phyloP scores from a whole-genome alignment of 2,329 filamentous ascomycete species.

The Botrytis squamosa region DNA sequence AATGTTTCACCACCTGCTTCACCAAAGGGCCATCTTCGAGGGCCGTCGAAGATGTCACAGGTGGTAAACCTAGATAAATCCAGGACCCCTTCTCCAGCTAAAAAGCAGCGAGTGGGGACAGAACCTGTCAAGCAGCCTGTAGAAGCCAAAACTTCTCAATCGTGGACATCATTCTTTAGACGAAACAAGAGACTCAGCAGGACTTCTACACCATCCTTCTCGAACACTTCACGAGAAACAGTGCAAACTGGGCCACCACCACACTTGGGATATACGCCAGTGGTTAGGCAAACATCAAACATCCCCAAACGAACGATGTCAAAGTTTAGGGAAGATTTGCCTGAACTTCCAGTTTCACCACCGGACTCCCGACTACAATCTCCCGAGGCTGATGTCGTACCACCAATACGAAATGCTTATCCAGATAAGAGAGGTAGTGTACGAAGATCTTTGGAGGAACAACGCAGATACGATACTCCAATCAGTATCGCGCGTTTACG shows the following conservation, averaged over 20 bases:
- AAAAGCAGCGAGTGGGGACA: constrained; percentile 16
- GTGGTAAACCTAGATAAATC: constrained; percentile 45
- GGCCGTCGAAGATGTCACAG: constrained; percentile 51
- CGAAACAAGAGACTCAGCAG: constrained; percentile 51
- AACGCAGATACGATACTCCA: constrained; percentile 49
- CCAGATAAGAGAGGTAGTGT: constrained; percentile 29
- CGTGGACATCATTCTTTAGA: constrained; percentile 75
- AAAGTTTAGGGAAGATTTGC: constrained; percentile 88
- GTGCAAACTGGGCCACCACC: constrained; percentile 51
- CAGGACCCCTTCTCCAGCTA: constrained; percentile 47
- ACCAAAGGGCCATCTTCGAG: constrained; percentile 44
- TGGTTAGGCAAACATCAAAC: constrained; percentile 37
- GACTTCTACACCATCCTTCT: constrained; percentile 67
- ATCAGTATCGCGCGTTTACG: constrained; percentile 44
- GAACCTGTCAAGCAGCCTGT: constrained; percentile 47
- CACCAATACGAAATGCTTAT: constrained; percentile 39
- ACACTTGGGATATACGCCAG: constrained; percentile 33
- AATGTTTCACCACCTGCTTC: constrained; percentile 48
- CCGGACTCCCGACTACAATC: constrained; percentile 80
- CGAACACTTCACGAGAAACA: constrained; percentile 87
- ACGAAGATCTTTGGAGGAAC: constrained; percentile 37
- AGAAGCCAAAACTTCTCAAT: constrained; percentile 48
- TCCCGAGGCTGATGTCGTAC: constrained; percentile 58
- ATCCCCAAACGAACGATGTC: constrained; percentile 79
- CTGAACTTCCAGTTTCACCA: constrained; percentile 81